Conservation (phyloP, 2,329 filamentous ascomycete species). For the Calycina marina region DNA sequence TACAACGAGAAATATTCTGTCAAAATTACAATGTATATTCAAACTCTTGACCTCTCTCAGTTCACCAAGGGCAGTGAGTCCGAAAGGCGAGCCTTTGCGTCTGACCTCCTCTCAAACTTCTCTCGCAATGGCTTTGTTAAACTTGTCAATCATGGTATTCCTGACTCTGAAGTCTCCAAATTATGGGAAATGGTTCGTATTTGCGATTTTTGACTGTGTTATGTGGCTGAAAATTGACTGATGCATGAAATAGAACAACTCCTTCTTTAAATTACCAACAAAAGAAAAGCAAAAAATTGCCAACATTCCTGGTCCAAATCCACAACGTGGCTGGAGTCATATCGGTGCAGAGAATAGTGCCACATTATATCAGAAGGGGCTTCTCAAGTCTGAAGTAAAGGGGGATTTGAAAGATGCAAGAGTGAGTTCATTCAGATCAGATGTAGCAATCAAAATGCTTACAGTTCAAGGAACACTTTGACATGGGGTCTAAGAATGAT, state of each 20-base stretch:
- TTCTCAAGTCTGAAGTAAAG: background rate
- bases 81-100: no score
- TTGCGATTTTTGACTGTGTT: background rate
- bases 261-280: background rate
- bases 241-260: background rate
- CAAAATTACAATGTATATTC: no score
- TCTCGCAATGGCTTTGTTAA: background rate
- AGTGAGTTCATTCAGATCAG: background rate
- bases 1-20: no score
- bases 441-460: background rate
- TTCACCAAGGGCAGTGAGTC: no score
- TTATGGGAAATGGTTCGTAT: background rate
- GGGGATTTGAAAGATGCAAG: constrained; percentile 1
- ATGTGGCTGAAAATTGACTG: background rate
- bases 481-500: constrained; percentile 3
- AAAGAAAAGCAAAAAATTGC: background rate
- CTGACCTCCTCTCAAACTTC: background rate
- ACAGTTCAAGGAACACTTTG: constrained; percentile 6
- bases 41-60: no score
- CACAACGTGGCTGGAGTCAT: background rate
- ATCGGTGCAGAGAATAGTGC: background rate
- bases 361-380: background rate
- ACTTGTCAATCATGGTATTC: background rate
- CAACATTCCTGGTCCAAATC: background rate
- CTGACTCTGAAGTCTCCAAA: background rate